Evolutionary conservation across 163 green algal genomes (phyloP).

Genomic region (Chlorella variabilis): DNA sequence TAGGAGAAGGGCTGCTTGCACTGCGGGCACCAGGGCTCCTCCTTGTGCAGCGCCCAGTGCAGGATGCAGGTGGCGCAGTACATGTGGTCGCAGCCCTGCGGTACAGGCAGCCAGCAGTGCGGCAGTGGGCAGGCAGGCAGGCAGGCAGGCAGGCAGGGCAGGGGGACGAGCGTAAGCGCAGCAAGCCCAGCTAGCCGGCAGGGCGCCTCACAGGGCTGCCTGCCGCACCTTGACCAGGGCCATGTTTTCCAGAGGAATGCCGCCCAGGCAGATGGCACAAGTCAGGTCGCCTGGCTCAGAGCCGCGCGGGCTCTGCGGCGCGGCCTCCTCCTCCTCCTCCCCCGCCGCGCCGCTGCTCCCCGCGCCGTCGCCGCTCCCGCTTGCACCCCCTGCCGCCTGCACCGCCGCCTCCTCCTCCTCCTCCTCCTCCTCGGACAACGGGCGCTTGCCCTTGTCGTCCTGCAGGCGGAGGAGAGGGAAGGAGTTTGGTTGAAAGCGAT

Average conservation of each 20-base stretch:
- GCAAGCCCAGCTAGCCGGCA: too few species aligned
- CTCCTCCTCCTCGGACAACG: neutral
- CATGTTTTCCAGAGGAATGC: conserved; percentile 55
- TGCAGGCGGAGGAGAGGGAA: neutral
- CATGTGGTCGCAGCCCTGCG: conserved; percentile 53
- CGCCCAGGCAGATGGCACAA: conserved; percentile 54
- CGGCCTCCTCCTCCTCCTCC: neutral
- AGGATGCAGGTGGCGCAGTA: conserved; percentile 77
- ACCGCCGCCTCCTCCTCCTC: neutral
- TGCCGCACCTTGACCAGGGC: conserved; percentile 43
- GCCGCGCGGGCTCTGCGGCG: neutral
- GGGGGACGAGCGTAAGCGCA: too few species aligned
- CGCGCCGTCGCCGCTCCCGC: conserved; percentile 6
- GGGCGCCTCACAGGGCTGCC: too few species aligned
- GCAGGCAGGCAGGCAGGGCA: neutral
- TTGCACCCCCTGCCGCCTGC: neutral
- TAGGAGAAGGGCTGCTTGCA: conserved; percentile 83
- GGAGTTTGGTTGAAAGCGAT: too few species aligned
- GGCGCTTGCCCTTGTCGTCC: conserved; percentile 21
- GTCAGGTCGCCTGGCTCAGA: conserved; percentile 46
- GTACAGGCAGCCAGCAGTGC: neutral
- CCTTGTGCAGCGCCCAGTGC: conserved; percentile 69
- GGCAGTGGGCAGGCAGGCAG: neutral
- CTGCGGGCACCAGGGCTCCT: conserved; percentile 73
- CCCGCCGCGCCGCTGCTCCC: neutral